These are phyloP conservation scores for Draba incana DNA, from an alignment of 345 rosid species.

Conservation along the genomic window DNA sequence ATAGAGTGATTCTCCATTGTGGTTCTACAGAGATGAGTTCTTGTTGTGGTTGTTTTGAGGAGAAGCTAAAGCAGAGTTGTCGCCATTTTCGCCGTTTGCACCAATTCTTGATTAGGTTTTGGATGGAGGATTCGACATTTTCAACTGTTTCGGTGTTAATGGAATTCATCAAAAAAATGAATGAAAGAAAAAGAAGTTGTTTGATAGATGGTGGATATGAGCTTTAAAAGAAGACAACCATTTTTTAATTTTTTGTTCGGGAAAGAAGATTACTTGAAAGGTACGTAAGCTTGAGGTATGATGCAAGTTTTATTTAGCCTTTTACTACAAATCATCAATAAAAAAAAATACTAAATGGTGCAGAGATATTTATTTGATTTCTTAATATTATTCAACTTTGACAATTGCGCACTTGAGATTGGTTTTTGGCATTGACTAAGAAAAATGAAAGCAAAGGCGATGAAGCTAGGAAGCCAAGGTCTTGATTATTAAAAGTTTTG, in stretches of 20 bases:
- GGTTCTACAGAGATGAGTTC: slow-evolving; percentile 15
- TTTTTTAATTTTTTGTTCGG: not conserved
- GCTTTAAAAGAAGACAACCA: slow-evolving; percentile 36
- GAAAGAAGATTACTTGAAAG: slow-evolving; percentile 35
- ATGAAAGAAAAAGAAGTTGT: slow-evolving; percentile 7
- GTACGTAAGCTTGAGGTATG: slow-evolving; percentile 27
- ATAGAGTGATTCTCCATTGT: slow-evolving; percentile 53
- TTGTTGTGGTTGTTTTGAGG: slow-evolving; percentile 23
- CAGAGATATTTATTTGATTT: too few species aligned
- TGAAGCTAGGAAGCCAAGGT: too few species aligned
- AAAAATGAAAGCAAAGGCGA: too few species aligned
- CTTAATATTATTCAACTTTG: too few species aligned
- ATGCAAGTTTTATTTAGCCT: not conserved
- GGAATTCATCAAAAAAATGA: slow-evolving; percentile 32
- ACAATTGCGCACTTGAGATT: too few species aligned
- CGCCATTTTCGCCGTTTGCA: slow-evolving; percentile 60
- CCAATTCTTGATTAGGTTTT: slow-evolving; percentile 53
- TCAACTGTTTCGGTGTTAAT: slow-evolving; percentile 42
- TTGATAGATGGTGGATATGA: slow-evolving; percentile 1
- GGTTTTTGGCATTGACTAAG: too few species aligned
- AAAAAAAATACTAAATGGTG: too few species aligned
- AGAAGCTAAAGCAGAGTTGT: slow-evolving; percentile 37
- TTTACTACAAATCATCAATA: too few species aligned
- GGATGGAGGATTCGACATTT: slow-evolving; percentile 48
- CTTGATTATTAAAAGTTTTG: too few species aligned